Evolutionary conservation across 2,329 filamentous ascomycete species (phyloP).

Genomic region (Fusarium devonianum): DNA sequence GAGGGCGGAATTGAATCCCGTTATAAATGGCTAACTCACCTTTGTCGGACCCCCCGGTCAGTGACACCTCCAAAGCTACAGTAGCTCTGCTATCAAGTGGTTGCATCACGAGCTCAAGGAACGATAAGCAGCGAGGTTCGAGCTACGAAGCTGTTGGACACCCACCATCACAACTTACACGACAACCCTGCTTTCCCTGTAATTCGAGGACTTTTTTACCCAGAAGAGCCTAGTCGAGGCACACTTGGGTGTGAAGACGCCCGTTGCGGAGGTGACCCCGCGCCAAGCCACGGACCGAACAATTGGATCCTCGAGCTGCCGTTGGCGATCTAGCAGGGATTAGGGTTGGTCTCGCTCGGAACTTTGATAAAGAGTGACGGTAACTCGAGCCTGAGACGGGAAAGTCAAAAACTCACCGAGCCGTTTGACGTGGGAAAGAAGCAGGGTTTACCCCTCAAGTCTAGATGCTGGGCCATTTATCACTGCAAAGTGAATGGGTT

Average conservation of each 20-base stretch:
- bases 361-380: slow-evolving; percentile 1
- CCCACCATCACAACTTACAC: not conserved
- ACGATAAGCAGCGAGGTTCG: slow-evolving; percentile 6
- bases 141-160: not conserved
- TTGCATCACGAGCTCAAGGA: slow-evolving; percentile 6
- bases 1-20: not conserved
- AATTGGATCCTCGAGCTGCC: not conserved
- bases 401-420: slow-evolving; percentile 1
- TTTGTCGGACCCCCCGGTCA: slow-evolving; percentile 13
- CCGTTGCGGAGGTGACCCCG: slow-evolving; percentile 12
- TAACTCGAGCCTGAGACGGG: slow-evolving; percentile 29
- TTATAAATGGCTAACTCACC: slow-evolving; percentile 22
- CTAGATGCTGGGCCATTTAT: not conserved
- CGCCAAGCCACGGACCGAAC: slow-evolving; percentile 7
- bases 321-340: slow-evolving; percentile 9
- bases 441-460: not conserved
- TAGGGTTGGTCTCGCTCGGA: not conserved
- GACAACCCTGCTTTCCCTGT: slow-evolving; percentile 22
- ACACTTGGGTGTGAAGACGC: slow-evolving; percentile 1
- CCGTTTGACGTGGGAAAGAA: not conserved
- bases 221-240: slow-evolving; percentile 20
- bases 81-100: slow-evolving; percentile 12
- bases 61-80: not conserved
- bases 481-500: not conserved
- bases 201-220: slow-evolving; percentile 30